phyloP scores from a whole-genome alignment of 345 rosid genomes.

The Melaleuca alternifolia region DNA sequence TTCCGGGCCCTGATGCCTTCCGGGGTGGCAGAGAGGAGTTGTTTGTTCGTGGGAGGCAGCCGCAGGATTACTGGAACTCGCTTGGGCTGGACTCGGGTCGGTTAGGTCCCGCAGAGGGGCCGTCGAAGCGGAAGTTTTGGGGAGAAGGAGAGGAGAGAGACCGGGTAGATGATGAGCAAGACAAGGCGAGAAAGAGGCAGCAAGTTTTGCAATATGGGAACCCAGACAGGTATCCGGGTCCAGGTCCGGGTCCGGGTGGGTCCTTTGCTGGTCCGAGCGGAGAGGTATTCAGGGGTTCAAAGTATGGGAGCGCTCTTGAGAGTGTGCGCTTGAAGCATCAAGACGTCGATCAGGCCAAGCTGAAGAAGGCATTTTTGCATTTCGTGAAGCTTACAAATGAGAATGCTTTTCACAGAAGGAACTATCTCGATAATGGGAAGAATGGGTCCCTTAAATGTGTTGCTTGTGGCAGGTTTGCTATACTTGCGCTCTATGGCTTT shows the following conservation, averaged over 20 bases:
- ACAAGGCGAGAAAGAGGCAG: constrained; percentile 29
- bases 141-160: constrained; percentile 30
- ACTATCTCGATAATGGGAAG: constrained; percentile 73
- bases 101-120: constrained; percentile 1
- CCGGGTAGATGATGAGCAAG: constrained; percentile 23
- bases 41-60: neutral
- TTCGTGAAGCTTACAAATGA: constrained; percentile 60
- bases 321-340: constrained; percentile 21
- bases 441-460: constrained; percentile 66
- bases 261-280: constrained; percentile 8
- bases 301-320: constrained; percentile 37
- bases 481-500: constrained; percentile 7
- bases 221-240: constrained; percentile 18
- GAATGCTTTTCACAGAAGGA: constrained; percentile 45
- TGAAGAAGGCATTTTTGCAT: constrained; percentile 65
- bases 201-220: constrained; percentile 26
- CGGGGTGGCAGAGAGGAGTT: neutral
- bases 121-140: constrained; percentile 54
- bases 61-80: constrained; percentile 22
- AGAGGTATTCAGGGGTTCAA: constrained; percentile 45
- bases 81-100: constrained; percentile 15
- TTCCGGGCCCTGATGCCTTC: neutral
- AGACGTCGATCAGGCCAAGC: constrained; percentile 45
- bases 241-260: constrained; percentile 15
- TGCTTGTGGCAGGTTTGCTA: constrained; percentile 80